Evolutionary conservation across 495 filamentous ascomycete species (phyloP), one percentile per base, ranked within the genome.

Genomic region (Aspergillus mulundensis): DNA sequence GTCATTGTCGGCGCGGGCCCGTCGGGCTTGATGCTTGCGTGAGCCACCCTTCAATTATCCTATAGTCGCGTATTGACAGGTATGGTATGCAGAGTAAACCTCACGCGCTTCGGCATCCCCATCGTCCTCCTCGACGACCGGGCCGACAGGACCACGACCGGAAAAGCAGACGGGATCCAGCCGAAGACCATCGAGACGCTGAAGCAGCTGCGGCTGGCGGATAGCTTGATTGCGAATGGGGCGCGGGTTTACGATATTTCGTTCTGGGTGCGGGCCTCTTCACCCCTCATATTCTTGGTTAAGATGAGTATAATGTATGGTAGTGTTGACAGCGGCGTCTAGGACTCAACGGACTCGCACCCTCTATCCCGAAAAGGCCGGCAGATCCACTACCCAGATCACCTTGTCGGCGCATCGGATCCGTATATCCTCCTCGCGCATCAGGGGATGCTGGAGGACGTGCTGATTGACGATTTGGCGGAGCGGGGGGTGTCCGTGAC

Each of bases 161-260:
- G 87, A 11, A 84, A 86, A 28, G 88, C 87, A 25, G 88, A 92
- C 71, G 88, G 88, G 34, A 82, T 92, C 53, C 87, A 90, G 57
- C 86, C 87, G 53, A 87, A 88, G 52, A 89, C 88, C 0, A 81
- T 91, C 49, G 88, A 91, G 63, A 83, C 88, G 8, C 75, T 92
- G 56, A 79, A 81, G 46, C 86, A 89, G 66, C 80, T 89, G 67
- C 72, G 83, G 16, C 72, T 90, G n/a, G 82, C 83, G 20, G 84
- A 85, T 50, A 70, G 79, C 4, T 61, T 89, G 34, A 61, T 89
- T 41, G 76, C 78, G 50, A 80, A 81, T 56, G 86, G 80, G 3
- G 85, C 82, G 15, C 81, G 80, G 23, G 79, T 89, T 16, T 87
- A 84, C 64, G 86, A 89, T 59, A 89, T 89, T 58, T 74, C 80